A percentile compares a stretch with the other conserved stretches of the same genome.
Evolutionary conservation across 352 stramenopile genomes (phyloP).

Genomic region (Phytophthora megakarya): DNA sequence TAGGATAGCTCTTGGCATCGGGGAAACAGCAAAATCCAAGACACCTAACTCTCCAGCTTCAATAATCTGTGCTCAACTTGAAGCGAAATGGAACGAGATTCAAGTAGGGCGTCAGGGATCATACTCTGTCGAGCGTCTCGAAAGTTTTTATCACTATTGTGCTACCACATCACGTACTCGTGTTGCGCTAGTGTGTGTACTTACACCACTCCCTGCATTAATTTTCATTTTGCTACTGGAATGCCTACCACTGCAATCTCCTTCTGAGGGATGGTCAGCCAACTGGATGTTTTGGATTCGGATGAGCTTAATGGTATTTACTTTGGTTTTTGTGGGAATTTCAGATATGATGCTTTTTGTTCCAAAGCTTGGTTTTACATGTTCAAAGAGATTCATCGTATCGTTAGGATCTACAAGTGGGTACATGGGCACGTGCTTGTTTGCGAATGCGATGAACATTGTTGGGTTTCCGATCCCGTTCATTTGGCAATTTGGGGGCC

Average conservation of each 20-base stretch:
- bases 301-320: conserved; percentile 20
- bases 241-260: conserved; percentile 21
- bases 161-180: conserved; percentile 10
- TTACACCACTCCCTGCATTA: conserved; percentile 20
- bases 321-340: conserved; percentile 3
- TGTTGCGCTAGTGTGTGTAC: conserved; percentile 9
- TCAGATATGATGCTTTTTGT: conserved; percentile 13
- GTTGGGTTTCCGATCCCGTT: conserved; percentile 25
- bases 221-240: conserved; percentile 20
- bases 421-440: conserved; percentile 4
- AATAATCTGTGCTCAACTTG: conserved; percentile 3
- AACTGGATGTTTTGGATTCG: conserved; percentile 37
- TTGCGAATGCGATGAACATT: background rate
- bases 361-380: conserved; percentile 7
- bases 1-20: background rate
- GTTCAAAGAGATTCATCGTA: conserved; percentile 12
- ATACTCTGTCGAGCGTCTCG: conserved; percentile 25
- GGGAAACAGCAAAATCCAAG: background rate
- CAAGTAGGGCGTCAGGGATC: conserved; percentile 27
- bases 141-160: conserved; percentile 21
- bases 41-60: background rate
- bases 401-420: conserved; percentile 3
- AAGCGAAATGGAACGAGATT: conserved; percentile 23
- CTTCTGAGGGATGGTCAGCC: conserved; percentile 24
- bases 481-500: conserved; percentile 18